Evolutionary conservation across 768 basidiomycete species (phyloP).

Genomic region (Auricularia heimuer): DNA sequence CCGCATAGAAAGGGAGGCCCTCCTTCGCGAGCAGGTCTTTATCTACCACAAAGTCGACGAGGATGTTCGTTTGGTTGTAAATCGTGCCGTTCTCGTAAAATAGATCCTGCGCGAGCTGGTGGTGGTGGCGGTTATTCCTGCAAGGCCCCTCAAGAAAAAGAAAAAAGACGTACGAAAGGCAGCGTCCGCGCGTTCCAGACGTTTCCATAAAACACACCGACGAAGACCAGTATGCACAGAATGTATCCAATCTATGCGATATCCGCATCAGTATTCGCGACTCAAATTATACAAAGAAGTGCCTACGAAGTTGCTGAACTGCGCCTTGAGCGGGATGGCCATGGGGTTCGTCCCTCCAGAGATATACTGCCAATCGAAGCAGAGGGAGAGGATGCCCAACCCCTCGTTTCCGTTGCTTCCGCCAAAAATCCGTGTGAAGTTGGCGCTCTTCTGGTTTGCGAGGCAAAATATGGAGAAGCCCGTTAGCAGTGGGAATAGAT

Average conservation of each 20-base stretch:
- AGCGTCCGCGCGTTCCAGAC: conserved; percentile 49
- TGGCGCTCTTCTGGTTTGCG: conserved; percentile 37
- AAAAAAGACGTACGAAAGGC: conserved; percentile 31
- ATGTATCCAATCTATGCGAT: conserved; percentile 37
- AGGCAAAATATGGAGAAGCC: conserved; percentile 54
- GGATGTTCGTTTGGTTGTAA: conserved; percentile 44
- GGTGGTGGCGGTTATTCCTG: background rate
- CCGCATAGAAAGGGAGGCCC: conserved; percentile 34
- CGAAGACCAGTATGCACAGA: conserved; percentile 35
- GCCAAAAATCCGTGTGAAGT: conserved; percentile 47
- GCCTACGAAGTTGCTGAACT: conserved; percentile 12
- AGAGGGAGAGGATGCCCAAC: conserved; percentile 47
- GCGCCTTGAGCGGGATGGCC: conserved; percentile 44
- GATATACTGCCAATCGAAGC: conserved; percentile 40
- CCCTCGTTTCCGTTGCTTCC: conserved; percentile 56
- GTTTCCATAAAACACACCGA: conserved; percentile 30
- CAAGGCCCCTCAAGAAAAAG: background rate
- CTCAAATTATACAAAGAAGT: conserved; percentile 11
- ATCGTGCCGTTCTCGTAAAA: conserved; percentile 42
- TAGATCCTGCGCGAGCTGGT: conserved; percentile 34
- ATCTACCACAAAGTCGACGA: conserved; percentile 44
- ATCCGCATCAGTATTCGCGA: background rate
- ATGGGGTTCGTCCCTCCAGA: conserved; percentile 33
- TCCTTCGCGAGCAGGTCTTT: conserved; percentile 35
- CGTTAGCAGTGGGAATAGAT: conserved; percentile 53